Evolutionary conservation across 352 stramenopile genomes (phyloP), one percentile per base, ranked within the genome.

Genomic region (Phytophthora sansomeana): DNA sequence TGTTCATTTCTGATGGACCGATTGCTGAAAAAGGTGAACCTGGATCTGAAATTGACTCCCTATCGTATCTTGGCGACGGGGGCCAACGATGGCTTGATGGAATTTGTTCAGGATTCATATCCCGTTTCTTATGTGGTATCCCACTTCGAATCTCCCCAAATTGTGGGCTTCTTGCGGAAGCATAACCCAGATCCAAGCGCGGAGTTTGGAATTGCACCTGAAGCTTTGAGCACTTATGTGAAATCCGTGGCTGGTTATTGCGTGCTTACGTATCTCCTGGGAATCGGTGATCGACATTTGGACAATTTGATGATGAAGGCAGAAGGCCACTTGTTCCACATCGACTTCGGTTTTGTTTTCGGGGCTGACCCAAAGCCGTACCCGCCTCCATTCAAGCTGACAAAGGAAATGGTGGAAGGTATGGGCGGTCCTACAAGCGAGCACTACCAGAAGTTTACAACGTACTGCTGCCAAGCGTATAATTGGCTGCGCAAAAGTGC

Each of bases 321-420:
- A 3, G 85, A 91, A 61, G 98, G 98, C 16, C 90, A 99, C 67
- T 86, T 99, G 42, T 99, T 99, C 81, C 98, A 99, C 74, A 99
- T 99, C 76, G 98, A 99, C 81, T 99, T 99, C 79, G 97, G 97
- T 29, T 99, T 99, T 77, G 98, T 99, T 60, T 99, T 99, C 68
- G 98, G 98, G 42, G 87, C 93, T 29, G 98, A 99, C 67, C 98
- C 98, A 0, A 99, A 99, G 75, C 97, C 97, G 10, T 94, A 99
- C 49, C 97, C 97, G n/a, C 97, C 98, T 30, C 96, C 96, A 24
- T 99, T 99, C 72, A 97, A 98, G 43, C 80, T 99, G 28, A 99
- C 97, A 3, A 97, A 97, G 41, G 83, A 97, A 81, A 99, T 99
- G 96, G 95, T 99, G 1, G 96, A 99, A 80, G 96, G 95, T 19